phyloP scores from a whole-genome alignment of 2,329 filamentous ascomycete genomes.

The Botrytis galanthina region DNA sequence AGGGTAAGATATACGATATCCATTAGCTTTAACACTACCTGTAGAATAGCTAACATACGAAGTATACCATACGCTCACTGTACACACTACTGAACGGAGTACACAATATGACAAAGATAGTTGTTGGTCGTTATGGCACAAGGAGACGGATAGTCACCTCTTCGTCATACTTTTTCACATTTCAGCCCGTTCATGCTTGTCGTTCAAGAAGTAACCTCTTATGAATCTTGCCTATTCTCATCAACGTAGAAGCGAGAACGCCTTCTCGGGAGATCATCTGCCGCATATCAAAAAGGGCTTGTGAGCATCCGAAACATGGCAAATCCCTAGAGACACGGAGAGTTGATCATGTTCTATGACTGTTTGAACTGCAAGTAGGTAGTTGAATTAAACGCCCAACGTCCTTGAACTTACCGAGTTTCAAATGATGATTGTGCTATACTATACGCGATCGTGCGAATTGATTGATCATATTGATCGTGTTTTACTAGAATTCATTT shows the following conservation, averaged over 20 bases:
- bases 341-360: constrained; percentile 17
- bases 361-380: constrained; percentile 9
- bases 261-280: constrained; percentile 31
- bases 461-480: constrained; percentile 8
- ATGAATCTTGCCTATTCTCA: constrained; percentile 6
- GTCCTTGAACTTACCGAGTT: constrained; percentile 12
- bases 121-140: background rate
- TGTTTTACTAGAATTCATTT: background rate
- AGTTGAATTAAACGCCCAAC: constrained; percentile 9
- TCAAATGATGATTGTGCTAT: background rate
- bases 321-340: constrained; percentile 15
- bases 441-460: constrained; percentile 7
- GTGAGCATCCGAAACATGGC: constrained; percentile 20
- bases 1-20: constrained; percentile 15
- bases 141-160: constrained; percentile 15
- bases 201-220: background rate
- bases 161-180: constrained; percentile 11
- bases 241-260: constrained; percentile 19
- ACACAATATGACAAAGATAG: background rate
- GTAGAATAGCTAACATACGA: constrained; percentile 1
- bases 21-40: constrained; percentile 1
- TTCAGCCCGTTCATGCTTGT: constrained; percentile 19
- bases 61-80: background rate
- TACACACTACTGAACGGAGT: background rate
- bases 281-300: constrained; percentile 24